Evolutionary conservation across 352 stramenopile genomes (phyloP).

Genomic region (Globisporangium iwayamae): DNA sequence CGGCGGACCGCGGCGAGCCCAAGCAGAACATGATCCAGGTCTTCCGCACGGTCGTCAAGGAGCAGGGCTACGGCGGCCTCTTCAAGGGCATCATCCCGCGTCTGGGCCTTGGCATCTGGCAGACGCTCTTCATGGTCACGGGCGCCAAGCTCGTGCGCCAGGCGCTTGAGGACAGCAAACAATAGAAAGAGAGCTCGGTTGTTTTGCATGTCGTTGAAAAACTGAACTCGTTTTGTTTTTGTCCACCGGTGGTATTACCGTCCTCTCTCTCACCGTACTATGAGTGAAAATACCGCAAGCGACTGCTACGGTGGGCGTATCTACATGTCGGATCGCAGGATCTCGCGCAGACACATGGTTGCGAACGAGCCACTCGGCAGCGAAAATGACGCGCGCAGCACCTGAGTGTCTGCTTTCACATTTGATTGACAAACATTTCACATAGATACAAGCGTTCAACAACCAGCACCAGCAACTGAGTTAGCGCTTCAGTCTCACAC

Average conservation of each 20-base stretch:
- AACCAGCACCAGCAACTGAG: background rate
- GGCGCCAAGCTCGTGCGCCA: slow-evolving; percentile 88
- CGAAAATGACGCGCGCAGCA: slow-evolving; percentile 46
- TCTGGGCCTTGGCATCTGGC: slow-evolving; percentile 84
- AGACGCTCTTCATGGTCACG: slow-evolving; percentile 93
- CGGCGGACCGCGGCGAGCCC: slow-evolving; percentile 81
- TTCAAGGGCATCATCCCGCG: slow-evolving; percentile 91
- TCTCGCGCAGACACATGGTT: slow-evolving; percentile 75
- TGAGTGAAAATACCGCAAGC: background rate
- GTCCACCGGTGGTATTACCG: background rate
- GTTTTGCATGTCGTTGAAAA: slow-evolving; percentile 3
- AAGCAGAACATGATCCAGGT: slow-evolving; percentile 90
- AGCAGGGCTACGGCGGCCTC: slow-evolving; percentile 77
- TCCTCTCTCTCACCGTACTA: background rate
- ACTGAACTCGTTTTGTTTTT: slow-evolving; percentile 8
- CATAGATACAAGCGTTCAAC: background rate
- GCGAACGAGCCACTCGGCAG: slow-evolving; percentile 67
- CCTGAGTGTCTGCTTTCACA: background rate
- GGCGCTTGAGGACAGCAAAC: slow-evolving; percentile 60
- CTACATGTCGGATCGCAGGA: slow-evolving; percentile 44
- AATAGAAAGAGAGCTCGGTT: slow-evolving; percentile 14
- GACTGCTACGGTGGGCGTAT: no score
- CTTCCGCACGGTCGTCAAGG: slow-evolving; percentile 82
- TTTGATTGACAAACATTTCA: background rate
- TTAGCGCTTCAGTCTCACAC: slow-evolving; percentile 5